Base-by-base conservation (phyloP, 768 basidiomycete species). In the Kwoniella heveanensis region DNA sequence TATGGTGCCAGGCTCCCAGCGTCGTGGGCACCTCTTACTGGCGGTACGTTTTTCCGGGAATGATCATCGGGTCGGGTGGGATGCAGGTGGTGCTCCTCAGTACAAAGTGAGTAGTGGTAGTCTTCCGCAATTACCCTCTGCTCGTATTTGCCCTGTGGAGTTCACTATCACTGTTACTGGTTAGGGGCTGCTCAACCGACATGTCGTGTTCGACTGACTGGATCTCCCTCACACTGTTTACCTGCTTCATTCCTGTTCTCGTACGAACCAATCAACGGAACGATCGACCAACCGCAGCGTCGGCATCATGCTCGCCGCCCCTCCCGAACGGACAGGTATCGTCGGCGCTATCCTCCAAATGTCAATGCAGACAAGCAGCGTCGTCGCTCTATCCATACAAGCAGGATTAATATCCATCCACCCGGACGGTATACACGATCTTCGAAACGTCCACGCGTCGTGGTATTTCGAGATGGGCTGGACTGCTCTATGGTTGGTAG, bases 331-430 rank as follows among this genome's bases (percentile, higher is more conserved):
- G 37, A 59, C 70, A 29, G 74, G 74, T 19, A 71, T 73, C 17
- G 70, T 64, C 15, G 72, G 74, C 21, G 76, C 67, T 0, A 46
- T 76, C 24, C 61, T 77, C 17, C 71, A 74, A 58, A 59, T 64
- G 0, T 64, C 62, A 27, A 60, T 72, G 3, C 75, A 77, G 57
- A 50, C 64, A 1, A 71, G 71, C 0, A 56, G 52, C 30, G 71
- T 71, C 1, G 54, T 70, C 32, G 65, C 65, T 12, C 57, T 75
- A 4, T 58, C 69, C 15, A 65, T 77, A 17, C 71, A 73, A 62
- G 69, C 71, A 2, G 74, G 68, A 0, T 61, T 73, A 1, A 17
- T 73, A 9, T 70, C 71, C 3, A 57, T 73, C 37, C 47, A 66
- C 32, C 67, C 67, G 8, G 68, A 64, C 39, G 60, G 52, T 0